Base-by-base conservation (phyloP, 2,329 filamentous ascomycete genomes). In the Aspergillus sp. region DNA sequence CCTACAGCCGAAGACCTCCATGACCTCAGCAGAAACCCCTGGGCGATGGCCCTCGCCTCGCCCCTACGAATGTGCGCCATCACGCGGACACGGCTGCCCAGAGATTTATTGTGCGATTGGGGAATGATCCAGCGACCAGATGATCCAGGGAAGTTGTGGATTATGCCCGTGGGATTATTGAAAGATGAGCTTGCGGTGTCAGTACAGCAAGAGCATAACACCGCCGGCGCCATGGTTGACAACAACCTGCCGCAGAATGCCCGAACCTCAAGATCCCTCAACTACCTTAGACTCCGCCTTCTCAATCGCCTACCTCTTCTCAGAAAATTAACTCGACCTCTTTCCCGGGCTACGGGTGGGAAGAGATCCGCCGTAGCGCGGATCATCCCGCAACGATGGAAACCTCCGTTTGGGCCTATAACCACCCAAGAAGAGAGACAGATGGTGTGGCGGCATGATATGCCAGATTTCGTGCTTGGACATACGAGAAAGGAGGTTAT, bases 361-460 rank as follows among this genome's bases (percentile, higher is more conserved):
- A 60, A 52, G 42, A 55, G 44, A 35, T 46, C 48, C 5, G 41
- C 48, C 2, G 47, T 61, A 33, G 40, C 46, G 28, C 48, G 49
- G 33, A 5, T 68, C 26, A 29, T 71, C 4, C 67, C 70, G 41
- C 55, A 57, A 54, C 55, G 57, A 29, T 61, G 67, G 68, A 62
- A 68, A 58, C 45, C 57, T 55, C 57, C 63, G 19, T 33, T 54
- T 3, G 57, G 65, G 0, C 60, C 62, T 5, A 38, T 65, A 27
- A 60, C 57, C 1, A 39, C 50, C 5, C 41, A 44, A 2, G 55
- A 65, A 8, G 48, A 65, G 26, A 59, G 55, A 29, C 57, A 58
- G 4, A 45, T 73, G 8, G 58, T 72, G 1, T 77, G 73, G 73
- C 64, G 72, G 9, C 57, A 69, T 43, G 72, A 77, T 54, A 75